Percentiles rank a stretch among this genome's conserved stretches.
These are phyloP conservation scores for Mycosarcoma mackinlayi DNA, from an alignment of 1,284 basidiomycete species.

Conservation along the genomic window DNA sequence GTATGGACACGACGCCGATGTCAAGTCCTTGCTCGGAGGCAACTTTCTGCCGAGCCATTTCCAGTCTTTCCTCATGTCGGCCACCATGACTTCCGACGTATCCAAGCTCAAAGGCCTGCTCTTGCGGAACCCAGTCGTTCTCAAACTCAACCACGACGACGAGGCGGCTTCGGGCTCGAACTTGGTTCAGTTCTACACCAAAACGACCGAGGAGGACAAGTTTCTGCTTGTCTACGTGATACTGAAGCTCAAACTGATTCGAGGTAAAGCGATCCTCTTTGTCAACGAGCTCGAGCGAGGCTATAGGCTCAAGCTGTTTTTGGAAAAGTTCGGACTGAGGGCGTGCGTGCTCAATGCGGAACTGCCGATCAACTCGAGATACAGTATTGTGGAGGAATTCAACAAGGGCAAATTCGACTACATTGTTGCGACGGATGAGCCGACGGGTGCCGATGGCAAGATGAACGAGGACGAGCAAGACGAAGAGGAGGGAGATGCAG, in stretches of 20 bases:
- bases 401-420: conserved; percentile 99
- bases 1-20: conserved; percentile 92
- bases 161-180: conserved; percentile 35
- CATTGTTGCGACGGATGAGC: conserved; percentile 97
- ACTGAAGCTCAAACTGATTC: conserved; percentile 90
- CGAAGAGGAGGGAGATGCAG: conserved; percentile 34
- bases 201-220: conserved; percentile 86
- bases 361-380: conserved; percentile 91
- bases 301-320: conserved; percentile 93
- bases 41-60: conserved; percentile 81
- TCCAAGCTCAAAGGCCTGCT: conserved; percentile 88
- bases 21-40: conserved; percentile 83
- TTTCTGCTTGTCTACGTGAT: conserved; percentile 94
- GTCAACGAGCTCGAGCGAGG: conserved; percentile 96
- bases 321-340: conserved; percentile 97
- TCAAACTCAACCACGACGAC: conserved; percentile 46
- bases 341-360: conserved; percentile 97
- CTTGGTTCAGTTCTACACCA: conserved; percentile 62
- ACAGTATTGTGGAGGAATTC: conserved; percentile 98
- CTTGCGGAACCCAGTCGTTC: conserved; percentile 83
- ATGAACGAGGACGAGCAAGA: conserved; percentile 62
- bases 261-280: conserved; percentile 96
- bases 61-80: conserved; percentile 96
- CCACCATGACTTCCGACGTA: conserved; percentile 96
- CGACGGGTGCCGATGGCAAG: conserved; percentile 63